Evolutionary conservation across 164 flowering plant species (phyloP).

Genomic region (Echeveria elegans): DNA sequence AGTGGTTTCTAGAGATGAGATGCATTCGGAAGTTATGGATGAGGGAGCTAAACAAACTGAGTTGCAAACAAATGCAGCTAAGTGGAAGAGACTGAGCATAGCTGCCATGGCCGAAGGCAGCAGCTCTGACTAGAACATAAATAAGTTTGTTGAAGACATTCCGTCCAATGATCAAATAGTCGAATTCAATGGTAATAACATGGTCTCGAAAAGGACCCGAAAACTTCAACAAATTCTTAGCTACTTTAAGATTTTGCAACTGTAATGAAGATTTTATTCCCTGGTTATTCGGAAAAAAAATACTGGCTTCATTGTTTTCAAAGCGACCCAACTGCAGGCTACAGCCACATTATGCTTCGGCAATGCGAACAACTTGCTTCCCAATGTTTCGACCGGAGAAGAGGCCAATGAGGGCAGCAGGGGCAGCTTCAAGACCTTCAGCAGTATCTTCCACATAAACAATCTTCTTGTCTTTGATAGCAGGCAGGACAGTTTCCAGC

Average conservation of each 20-base stretch:
- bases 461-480: constrained; percentile 21
- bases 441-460: constrained; percentile 21
- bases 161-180: background rate
- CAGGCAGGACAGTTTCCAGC: constrained; percentile 18
- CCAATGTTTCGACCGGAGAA: constrained; percentile 24
- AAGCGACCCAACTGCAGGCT: no score
- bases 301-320: background rate
- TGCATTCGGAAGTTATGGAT: constrained; percentile 15
- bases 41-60: constrained; percentile 13
- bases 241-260: background rate
- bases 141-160: constrained; percentile 18
- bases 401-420: constrained; percentile 23
- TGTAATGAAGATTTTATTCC: no score
- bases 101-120: constrained; percentile 10
- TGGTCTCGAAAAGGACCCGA: no score
- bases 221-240: no score
- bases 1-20: constrained; percentile 17
- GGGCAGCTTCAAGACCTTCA: constrained; percentile 25
- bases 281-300: no score
- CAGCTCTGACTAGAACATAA: constrained; percentile 24
- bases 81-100: constrained; percentile 22
- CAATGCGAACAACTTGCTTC: constrained; percentile 23
- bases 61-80: constrained; percentile 19
- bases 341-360: constrained; percentile 11
- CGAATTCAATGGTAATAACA: no score